A percentile compares a stretch with the other conserved stretches of the same genome.
phyloP scores from a whole-genome alignment of 805 yeast species.

The Diddensiella transvaalensis region DNA sequence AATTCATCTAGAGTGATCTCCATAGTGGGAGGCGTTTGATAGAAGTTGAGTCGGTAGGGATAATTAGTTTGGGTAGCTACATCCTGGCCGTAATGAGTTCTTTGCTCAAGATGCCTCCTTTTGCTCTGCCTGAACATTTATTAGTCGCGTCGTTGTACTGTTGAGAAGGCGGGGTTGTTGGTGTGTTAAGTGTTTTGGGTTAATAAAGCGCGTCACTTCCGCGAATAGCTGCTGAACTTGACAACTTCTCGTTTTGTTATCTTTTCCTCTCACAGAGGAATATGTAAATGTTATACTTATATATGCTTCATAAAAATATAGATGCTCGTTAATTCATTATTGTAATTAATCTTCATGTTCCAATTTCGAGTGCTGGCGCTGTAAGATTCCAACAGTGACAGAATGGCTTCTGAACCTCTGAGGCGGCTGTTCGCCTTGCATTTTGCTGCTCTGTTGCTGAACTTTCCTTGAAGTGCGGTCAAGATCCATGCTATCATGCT shows the following conservation, averaged over 20 bases:
- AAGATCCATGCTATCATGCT: not conserved
- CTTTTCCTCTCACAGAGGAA: too few species aligned
- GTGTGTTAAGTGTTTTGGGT: too few species aligned
- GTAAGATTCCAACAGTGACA: conserved; percentile 19
- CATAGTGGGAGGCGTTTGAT: conserved; percentile 69
- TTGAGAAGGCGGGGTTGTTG: not conserved
- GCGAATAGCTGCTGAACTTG: too few species aligned
- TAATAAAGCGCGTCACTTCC: too few species aligned
- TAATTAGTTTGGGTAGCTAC: conserved; percentile 38
- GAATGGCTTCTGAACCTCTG: conserved; percentile 17
- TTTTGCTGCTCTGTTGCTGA: not conserved
- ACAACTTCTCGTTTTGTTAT: too few species aligned
- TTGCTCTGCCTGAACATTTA: conserved; percentile 31
- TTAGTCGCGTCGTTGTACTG: too few species aligned
- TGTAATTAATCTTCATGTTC: not conserved
- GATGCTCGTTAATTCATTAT: not conserved
- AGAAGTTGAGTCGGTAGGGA: conserved; percentile 66
- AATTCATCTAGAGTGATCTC: conserved; percentile 91
- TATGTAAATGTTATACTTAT: too few species aligned
- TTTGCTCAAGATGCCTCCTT: conserved; percentile 27
- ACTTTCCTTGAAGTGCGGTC: not conserved
- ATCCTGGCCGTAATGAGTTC: conserved; percentile 35
- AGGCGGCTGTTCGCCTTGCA: not conserved
- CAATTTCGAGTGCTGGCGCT: conserved; percentile 4
- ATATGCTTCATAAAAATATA: too few species aligned